Percentiles rank a stretch among this genome's conserved stretches.
Evolutionary conservation across 208 protist species (phyloP).

Genomic region (Crithidia thermophila): DNA sequence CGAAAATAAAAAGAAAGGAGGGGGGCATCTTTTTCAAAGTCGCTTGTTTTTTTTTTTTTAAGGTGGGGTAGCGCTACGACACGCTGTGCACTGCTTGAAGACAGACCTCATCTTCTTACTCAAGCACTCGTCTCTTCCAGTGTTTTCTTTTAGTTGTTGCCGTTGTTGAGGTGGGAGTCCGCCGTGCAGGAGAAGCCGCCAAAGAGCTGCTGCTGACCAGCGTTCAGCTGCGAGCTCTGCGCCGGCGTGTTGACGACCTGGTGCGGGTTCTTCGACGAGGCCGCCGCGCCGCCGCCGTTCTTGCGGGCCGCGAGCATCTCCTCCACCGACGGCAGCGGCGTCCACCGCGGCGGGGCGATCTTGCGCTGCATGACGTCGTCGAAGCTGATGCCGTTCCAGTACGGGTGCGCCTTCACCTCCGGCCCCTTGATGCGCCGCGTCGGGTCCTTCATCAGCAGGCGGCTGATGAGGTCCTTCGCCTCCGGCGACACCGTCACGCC

Average conservation of each 20-base stretch:
- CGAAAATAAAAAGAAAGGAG: not conserved
- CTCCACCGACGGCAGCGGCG: slow-evolving; percentile 77
- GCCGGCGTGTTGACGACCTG: slow-evolving; percentile 88
- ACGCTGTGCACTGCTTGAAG: too few relatives aligned
- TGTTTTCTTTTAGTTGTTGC: slow-evolving; percentile 23
- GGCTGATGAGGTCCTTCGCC: slow-evolving; percentile 92
- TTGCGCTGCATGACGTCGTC: slow-evolving; percentile 89
- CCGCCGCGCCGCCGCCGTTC: slow-evolving; percentile 20
- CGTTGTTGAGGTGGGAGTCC: slow-evolving; percentile 76
- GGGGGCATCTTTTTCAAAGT: too few relatives aligned
- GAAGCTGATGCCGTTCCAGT: slow-evolving; percentile 92
- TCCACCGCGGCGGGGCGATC: slow-evolving; percentile 84
- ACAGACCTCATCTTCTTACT: too few relatives aligned
- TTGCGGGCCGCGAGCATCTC: slow-evolving; percentile 73
- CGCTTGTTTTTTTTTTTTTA: too few relatives aligned
- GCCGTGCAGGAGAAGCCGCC: slow-evolving; percentile 92
- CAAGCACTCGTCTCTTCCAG: not conserved
- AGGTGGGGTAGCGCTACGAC: too few relatives aligned
- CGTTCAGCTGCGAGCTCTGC: slow-evolving; percentile 79
- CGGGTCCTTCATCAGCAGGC: slow-evolving; percentile 90
- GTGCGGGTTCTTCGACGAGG: slow-evolving; percentile 60
- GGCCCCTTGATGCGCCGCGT: slow-evolving; percentile 86
- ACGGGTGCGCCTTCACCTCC: slow-evolving; percentile 89
- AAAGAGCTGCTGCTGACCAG: slow-evolving; percentile 89
- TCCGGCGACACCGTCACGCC: slow-evolving; percentile 80